Base-by-base conservation (phyloP, 257 asterid genomes). In the Parsonsia alboflavescens region DNA sequence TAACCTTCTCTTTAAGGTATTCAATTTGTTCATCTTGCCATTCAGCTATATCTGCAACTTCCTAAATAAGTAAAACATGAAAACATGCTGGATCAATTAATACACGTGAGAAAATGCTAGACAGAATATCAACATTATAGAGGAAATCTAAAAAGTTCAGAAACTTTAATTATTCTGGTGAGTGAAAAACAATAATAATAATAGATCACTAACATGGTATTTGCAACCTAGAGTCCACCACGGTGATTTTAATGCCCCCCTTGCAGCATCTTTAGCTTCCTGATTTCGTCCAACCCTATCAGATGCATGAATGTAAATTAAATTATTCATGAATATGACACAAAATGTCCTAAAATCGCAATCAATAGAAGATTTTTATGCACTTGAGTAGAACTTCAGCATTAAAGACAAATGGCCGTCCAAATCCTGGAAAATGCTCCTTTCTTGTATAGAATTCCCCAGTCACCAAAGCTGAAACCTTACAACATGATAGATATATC, bases 11-110 rank as follows among this genome's bases (percentile, higher is more conserved):
- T 86, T 86, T 88, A 59, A 95, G 85, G 81, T 85, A 89, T 82
- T 95, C 98, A 76, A 95, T 89, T 84, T 95, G 99, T 84, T 92
- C 97, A 70, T 95, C 99, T 13, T 87, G 96, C 98, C 98, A 95
- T 58, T 88, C 89, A 85, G 97, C 99, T 59, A 95, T 66, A 75
- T 80, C 86, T 75, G 98, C 98, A 80, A 79, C 98, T 90, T 95
- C 89, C 99, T 95, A 69, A 74, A 77, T 53, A 56, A 13, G 52
- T 49, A 74, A 71, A 48, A 30, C 21, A 71, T 10, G 72, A 24
- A 70, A 70, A 72, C 53, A 61, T 5, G 21, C 13, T 6, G 21
- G 36, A 70, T 50, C n/a, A 58, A 71, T 57, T 8, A 64, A 66
- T 24, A 48, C 41, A 41, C 5, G 0, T 72, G 4, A n/a, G 58